Conservation (phyloP, 306 rosid species). For the Rubus idaeus region DNA sequence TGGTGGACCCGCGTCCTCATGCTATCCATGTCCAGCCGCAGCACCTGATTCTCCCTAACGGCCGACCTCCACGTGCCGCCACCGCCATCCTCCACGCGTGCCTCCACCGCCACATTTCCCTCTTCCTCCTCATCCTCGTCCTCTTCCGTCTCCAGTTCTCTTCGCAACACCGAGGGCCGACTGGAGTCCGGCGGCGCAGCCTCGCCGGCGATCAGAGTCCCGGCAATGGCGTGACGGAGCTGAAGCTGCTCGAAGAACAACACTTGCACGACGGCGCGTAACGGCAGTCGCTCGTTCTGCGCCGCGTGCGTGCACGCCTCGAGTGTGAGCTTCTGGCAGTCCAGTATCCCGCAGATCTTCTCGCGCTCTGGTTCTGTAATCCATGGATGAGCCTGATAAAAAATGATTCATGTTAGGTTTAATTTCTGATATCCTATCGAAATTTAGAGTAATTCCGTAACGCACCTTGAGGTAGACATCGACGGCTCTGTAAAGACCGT, state of each 20-base stretch:
- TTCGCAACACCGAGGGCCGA: slow-evolving; percentile 46
- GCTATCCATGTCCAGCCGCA: slow-evolving; percentile 95
- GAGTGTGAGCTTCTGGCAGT: slow-evolving; percentile 79
- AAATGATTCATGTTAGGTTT: background rate
- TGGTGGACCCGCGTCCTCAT: slow-evolving; percentile 99
- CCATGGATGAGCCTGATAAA: slow-evolving; percentile 78
- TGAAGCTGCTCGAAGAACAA: slow-evolving; percentile 97
- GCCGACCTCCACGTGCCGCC: slow-evolving; percentile 65
- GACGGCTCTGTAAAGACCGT: slow-evolving; percentile 88
- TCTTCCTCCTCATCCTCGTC: slow-evolving; percentile 14
- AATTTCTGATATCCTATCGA: background rate
- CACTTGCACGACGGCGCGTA: slow-evolving; percentile 86
- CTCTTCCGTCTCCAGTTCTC: slow-evolving; percentile 15
- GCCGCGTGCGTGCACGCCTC: slow-evolving; percentile 99
- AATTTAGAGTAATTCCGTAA: too few species aligned
- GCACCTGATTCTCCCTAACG: slow-evolving; percentile 95
- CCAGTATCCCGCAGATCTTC: slow-evolving; percentile 65
- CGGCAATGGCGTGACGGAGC: slow-evolving; percentile 91
- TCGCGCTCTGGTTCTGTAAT: slow-evolving; percentile 72
- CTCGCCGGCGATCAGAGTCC: slow-evolving; percentile 65
- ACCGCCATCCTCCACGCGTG: slow-evolving; percentile 21
- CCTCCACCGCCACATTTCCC: slow-evolving; percentile 16
- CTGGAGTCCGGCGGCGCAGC: slow-evolving; percentile 33
- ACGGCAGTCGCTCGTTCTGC: slow-evolving; percentile 91
- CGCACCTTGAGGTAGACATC: slow-evolving; percentile 89